Evolutionary conservation across 2,329 filamentous ascomycete genomes (phyloP), one percentile per base, ranked within the genome.

Genomic region (Aspergillus niger): DNA sequence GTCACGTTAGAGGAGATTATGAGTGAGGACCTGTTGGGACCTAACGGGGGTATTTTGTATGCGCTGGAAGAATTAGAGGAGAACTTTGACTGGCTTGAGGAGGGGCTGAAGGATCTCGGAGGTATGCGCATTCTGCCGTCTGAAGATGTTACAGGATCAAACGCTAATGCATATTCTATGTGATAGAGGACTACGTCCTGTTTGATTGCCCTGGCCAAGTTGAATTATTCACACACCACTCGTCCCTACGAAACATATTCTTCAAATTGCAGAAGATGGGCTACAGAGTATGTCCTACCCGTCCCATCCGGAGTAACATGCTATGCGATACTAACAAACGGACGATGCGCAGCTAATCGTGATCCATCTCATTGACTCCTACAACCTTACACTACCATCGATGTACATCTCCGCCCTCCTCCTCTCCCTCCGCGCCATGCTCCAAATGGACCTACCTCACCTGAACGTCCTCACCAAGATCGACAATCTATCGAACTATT

Each of bases 171-270:
- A 15, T 22, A 8, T 48, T n/a, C 15, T 24, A 10, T 50, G 17
- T 11, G 6, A 26, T 61, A 79, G 91, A 97, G 65, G 93, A 98
- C 69, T 99, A 98, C 72, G 80, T 99, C 59, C 78, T 99, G 10
- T 97, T 99, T 65, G 95, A 99, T 79, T 98, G 95, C 67, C 95
- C 95, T 0, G 95, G 95, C 0, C 95, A 99, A 76, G 94, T 98
- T 52, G 95, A 99, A 78, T 85, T 99, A 5, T 98, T 97, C 72
- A 98, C 94, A 49, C 95, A 98, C 74, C 95, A 99, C 79, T 88
- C 89, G 59, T 96, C 92, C 13, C 80, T 99, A 67, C 87, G 95
- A 60, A 96, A 96, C 71, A 93, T 99, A 64, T 93, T 99, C 77
- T 90, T 92, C 72, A 88, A 86, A 75, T 83, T 99, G 60, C 91